Evolutionary conservation across 2,329 filamentous ascomycete genomes (phyloP).

Genomic region (Tolypocladium ophioglossoides): DNA sequence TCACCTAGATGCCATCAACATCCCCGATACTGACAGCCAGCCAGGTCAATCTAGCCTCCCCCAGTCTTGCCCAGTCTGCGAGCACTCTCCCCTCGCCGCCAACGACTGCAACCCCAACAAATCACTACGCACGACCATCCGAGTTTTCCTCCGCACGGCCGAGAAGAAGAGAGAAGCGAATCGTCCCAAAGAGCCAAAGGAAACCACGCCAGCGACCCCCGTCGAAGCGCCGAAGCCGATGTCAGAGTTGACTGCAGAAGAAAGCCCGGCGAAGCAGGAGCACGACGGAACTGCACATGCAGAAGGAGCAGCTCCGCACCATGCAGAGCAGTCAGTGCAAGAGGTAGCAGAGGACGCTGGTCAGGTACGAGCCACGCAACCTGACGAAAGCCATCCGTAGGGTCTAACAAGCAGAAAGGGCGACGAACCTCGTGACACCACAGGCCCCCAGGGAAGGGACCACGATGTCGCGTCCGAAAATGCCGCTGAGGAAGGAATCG

Average conservation of each 20-base stretch:
- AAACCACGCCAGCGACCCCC: conserved; percentile 27
- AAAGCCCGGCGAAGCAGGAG: conserved; percentile 6
- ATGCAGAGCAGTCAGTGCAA: neutral
- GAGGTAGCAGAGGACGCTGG: conserved; percentile 1
- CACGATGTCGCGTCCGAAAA: neutral
- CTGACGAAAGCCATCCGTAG: neutral
- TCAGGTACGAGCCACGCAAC: conserved; percentile 2
- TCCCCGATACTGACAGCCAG: neutral
- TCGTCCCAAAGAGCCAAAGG: conserved; percentile 38
- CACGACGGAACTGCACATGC: neutral
- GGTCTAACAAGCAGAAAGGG: neutral
- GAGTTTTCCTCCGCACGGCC: conserved; percentile 80
- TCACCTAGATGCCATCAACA: neutral
- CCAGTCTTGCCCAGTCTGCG: conserved; percentile 81
- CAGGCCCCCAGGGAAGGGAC: neutral
- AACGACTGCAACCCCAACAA: conserved; percentile 86
- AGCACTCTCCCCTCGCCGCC: conserved; percentile 77
- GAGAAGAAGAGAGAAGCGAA: conserved; percentile 76
- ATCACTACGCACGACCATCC: conserved; percentile 81
- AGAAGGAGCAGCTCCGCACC: neutral
- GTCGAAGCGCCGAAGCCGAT: conserved; percentile 27
- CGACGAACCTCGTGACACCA: neutral
- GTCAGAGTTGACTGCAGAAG: conserved; percentile 9
- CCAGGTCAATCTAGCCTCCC: conserved; percentile 66
- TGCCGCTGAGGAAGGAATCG: conserved; percentile 1